These are phyloP conservation scores for Penicillium brevicompactum DNA, from an alignment of 2,329 filamentous ascomycete genomes.

Conservation along the genomic window DNA sequence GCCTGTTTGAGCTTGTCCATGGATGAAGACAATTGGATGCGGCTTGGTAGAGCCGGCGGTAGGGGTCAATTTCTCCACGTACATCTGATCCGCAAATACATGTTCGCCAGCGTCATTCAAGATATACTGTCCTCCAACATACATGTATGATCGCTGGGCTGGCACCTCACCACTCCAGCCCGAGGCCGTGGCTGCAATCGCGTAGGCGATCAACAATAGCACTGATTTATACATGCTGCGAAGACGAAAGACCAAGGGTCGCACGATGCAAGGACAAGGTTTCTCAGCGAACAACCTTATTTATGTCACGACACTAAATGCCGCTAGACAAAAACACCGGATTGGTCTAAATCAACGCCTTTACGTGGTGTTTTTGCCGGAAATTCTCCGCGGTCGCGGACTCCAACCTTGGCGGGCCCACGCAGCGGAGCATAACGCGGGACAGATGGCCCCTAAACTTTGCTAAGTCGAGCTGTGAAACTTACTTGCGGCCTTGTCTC, in stretches of 20 bases:
- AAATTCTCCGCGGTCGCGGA: not conserved
- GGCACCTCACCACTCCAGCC: constrained; percentile 6
- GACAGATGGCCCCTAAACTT: not conserved
- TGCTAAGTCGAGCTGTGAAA: not conserved
- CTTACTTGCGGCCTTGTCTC: not conserved
- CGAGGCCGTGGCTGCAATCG: constrained; percentile 9
- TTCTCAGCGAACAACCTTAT: not conserved
- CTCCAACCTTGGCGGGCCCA: not conserved
- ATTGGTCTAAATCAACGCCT: not conserved
- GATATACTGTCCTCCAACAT: constrained; percentile 32
- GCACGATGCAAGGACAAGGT: not conserved
- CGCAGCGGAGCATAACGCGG: not conserved
- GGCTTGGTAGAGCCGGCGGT: constrained; percentile 16
- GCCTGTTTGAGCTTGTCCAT: constrained; percentile 35
- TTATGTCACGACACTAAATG: not conserved
- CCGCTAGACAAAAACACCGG: not conserved
- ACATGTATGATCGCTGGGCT: constrained; percentile 29
- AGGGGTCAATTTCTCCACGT: constrained; percentile 38
- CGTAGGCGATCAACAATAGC: constrained; percentile 7
- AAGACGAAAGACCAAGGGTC: not conserved
- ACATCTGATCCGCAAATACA: constrained; percentile 35
- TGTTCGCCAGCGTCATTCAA: constrained; percentile 17
- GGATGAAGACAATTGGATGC: constrained; percentile 37
- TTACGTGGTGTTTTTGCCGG: not conserved
- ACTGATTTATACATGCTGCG: constrained; percentile 12